These are phyloP conservation scores for Blastomyces silverae DNA, from an alignment of 2,329 filamentous ascomycete genomes.

Conservation along the genomic window DNA sequence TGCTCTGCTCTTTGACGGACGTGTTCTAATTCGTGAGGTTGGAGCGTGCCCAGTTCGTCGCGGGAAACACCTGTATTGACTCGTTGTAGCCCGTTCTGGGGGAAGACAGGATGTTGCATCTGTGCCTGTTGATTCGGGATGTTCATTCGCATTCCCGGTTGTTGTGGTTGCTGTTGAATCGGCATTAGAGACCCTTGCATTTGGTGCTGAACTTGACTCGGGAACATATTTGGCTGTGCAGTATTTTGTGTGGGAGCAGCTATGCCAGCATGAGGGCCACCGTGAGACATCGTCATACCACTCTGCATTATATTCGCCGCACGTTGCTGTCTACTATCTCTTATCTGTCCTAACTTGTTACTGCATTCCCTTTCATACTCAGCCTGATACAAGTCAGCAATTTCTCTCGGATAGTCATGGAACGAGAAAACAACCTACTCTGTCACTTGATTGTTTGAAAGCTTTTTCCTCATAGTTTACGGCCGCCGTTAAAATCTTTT, in stretches of 20 bases:
- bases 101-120: constrained; percentile 28
- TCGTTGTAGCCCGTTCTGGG: constrained; percentile 28
- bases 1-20: constrained; percentile 44
- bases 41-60: constrained; percentile 35
- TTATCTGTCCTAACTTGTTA: constrained; percentile 42
- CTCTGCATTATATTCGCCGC: constrained; percentile 35
- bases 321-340: constrained; percentile 41
- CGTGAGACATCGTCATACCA: constrained; percentile 38
- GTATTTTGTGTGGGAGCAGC: constrained; percentile 35
- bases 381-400: constrained; percentile 25
- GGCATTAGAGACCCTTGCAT: constrained; percentile 19
- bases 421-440: constrained; percentile 23
- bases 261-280: constrained; percentile 29
- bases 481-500: constrained; percentile 37
- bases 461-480: constrained; percentile 42
- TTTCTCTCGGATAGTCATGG: not conserved
- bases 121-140: constrained; percentile 16
- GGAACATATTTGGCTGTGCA: constrained; percentile 40
- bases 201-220: constrained; percentile 35
- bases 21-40: constrained; percentile 38
- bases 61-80: constrained; percentile 26
- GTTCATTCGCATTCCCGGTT: constrained; percentile 16
- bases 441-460: constrained; percentile 38
- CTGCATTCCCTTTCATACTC: constrained; percentile 42
- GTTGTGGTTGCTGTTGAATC: constrained; percentile 28